A percentile compares a stretch with the other conserved stretches of the same genome.
phyloP scores from a whole-genome alignment of 495 filamentous ascomycete genomes.

The Podospora pseudoanserina region DNA sequence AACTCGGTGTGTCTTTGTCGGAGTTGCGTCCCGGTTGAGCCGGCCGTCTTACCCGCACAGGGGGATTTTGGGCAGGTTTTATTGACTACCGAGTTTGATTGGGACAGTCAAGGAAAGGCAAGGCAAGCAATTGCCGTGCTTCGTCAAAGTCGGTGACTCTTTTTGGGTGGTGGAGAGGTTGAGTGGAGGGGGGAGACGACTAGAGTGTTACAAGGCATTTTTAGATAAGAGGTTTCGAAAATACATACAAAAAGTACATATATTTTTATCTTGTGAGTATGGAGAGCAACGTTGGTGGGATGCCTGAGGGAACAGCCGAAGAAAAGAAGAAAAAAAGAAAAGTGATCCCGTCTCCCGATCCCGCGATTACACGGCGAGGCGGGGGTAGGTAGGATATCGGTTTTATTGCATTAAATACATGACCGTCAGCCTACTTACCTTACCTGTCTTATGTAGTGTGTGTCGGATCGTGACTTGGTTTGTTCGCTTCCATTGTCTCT shows the following conservation, averaged over 20 bases:
- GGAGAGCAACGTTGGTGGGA: too few species aligned
- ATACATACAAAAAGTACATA: not conserved
- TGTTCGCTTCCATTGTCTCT: not conserved
- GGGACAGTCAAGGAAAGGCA: not conserved
- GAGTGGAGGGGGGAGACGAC: not conserved
- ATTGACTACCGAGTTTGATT: not conserved
- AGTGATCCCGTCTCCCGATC: not conserved
- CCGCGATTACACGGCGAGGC: not conserved
- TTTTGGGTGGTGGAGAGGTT: not conserved
- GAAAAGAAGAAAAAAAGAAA: not conserved
- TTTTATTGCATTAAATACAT: too few species aligned
- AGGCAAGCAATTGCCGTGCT: not conserved
- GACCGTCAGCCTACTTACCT: too few species aligned
- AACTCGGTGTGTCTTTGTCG: not conserved
- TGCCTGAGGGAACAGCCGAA: not conserved
- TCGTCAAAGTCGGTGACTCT: not conserved
- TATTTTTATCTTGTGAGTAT: not conserved
- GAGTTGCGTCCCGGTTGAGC: conserved; percentile 8
- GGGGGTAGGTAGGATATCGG: too few species aligned
- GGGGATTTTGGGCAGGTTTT: not conserved
- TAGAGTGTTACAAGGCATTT: not conserved
- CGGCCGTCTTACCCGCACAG: conserved; percentile 8
- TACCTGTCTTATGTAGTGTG: not conserved
- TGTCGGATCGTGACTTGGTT: not conserved
- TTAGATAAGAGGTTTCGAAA: not conserved